These are phyloP conservation scores for Daldinia caldariorum DNA, from an alignment of 495 filamentous ascomycete genomes.

Conservation along the genomic window DNA sequence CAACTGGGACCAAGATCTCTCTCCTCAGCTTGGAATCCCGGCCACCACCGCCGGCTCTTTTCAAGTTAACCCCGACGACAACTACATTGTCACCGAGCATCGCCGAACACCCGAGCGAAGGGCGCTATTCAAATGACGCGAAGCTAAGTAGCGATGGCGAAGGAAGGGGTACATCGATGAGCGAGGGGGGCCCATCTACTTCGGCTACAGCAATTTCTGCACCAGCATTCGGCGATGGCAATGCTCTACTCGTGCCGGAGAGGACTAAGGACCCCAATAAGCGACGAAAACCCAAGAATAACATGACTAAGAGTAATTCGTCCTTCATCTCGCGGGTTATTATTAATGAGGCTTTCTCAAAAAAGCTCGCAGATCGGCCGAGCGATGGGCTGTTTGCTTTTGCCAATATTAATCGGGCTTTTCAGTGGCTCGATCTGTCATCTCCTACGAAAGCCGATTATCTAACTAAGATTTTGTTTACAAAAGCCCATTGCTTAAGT, in stretches of 20 bases:
- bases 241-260: constrained; percentile 70
- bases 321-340: constrained; percentile 97
- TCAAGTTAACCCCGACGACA: constrained; percentile 51
- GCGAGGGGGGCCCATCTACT: constrained; percentile 48
- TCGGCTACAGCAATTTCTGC: constrained; percentile 53
- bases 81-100: constrained; percentile 61
- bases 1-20: constrained; percentile 86
- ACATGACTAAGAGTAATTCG: constrained; percentile 96
- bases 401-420: constrained; percentile 92
- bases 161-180: constrained; percentile 55
- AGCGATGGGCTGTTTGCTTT: constrained; percentile 86
- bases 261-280: constrained; percentile 79
- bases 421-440: constrained; percentile 73
- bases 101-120: constrained; percentile 67
- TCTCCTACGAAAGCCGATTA: constrained; percentile 77
- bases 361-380: constrained; percentile 79
- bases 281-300: constrained; percentile 92
- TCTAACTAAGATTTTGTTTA: constrained; percentile 93
- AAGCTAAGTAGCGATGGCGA: constrained; percentile 59
- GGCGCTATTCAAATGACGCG: constrained; percentile 68
- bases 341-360: constrained; percentile 79
- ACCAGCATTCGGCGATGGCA: constrained; percentile 88
- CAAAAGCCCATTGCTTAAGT: constrained; percentile 92
- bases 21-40: constrained; percentile 73
- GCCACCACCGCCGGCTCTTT: constrained; percentile 66